Evolutionary conservation across 2,329 filamentous ascomycete genomes (phyloP), one percentile per base, ranked within the genome.

Genomic region (Teratosphaeria gauchensis): DNA sequence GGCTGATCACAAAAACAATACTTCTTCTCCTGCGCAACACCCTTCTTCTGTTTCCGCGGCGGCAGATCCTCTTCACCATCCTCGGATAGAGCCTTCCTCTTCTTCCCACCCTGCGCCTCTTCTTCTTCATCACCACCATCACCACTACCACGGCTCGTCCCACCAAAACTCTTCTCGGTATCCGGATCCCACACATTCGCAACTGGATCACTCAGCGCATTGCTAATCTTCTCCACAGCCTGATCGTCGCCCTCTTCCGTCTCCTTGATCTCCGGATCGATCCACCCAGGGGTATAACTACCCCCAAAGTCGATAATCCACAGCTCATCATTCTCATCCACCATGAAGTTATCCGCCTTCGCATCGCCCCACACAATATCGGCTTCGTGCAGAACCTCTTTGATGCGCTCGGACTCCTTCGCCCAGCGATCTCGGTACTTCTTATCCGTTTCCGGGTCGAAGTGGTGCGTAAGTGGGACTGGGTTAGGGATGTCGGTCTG

Each of bases 241-340:
- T 66, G 62, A 30, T 66, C 60, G 59, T 74, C 72, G 16, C 72
- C 72, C 57, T 72, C 68, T 57, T 64, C 63, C 8, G 71, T 74
- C 57, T 71, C 71, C 9, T 65, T 66, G 24, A 72, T 46, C 53
- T 71, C 68, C 1, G 66, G 62, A 59, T 74, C 71, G 1, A 75
- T 67, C 73, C 72, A 75, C 1, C 72, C 71, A 58, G 70, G 67
- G 8, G 71, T 74, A 53, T 69, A 74, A 38, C 69, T 69, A 1
- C 73, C 73, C 6, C 73, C 71, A 59, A 74, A 74, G 57, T 74
- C 72, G 52, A 75, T 73, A 30, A 75, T 72, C 69, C 69, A 75
- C n/a, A 73, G 59, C 46, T 69, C 61, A 21, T 72, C 68, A n/a
- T 71, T 51, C 53, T 61, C 54, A 59, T 74, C 72, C 9, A 75